Evolutionary conservation across 805 yeast species (phyloP).

Genomic region (Yamadazyma tumulicola): DNA sequence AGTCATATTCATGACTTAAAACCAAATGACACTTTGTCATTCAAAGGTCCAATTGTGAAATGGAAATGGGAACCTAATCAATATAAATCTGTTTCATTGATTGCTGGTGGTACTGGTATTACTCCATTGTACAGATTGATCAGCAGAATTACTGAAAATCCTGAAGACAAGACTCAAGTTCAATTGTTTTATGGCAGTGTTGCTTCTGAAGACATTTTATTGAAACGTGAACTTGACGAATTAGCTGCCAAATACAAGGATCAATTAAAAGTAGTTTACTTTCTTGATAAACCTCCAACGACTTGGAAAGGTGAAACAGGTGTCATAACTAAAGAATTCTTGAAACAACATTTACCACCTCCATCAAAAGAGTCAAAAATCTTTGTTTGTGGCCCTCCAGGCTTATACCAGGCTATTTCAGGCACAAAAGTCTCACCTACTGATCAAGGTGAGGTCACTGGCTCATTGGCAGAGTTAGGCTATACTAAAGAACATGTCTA

Average conservation of each 20-base stretch:
- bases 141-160: conserved; percentile 71
- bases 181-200: conserved; percentile 77
- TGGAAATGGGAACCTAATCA: conserved; percentile 89
- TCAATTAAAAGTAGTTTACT: conserved; percentile 74
- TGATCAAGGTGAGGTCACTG: conserved; percentile 94
- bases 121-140: conserved; percentile 91
- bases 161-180: conserved; percentile 86
- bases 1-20: conserved; percentile 67
- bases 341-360: conserved; percentile 57
- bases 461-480: conserved; percentile 85
- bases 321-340: conserved; percentile 71
- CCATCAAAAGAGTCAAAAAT: conserved; percentile 58
- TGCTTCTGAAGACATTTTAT: conserved; percentile 73
- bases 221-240: conserved; percentile 72
- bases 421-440: conserved; percentile 81
- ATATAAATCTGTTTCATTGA: conserved; percentile 71
- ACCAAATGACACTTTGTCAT: conserved; percentile 75
- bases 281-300: conserved; percentile 62
- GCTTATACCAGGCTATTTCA: conserved; percentile 79
- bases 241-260: conserved; percentile 67
- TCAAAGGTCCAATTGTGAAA: conserved; percentile 92
- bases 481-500: conserved; percentile 82
- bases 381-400: conserved; percentile 96
- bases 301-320: conserved; percentile 64
- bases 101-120: conserved; percentile 97